Base-by-base conservation (phyloP, 2,329 filamentous ascomycete species). In the Ceratocystiopsis minuta region DNA sequence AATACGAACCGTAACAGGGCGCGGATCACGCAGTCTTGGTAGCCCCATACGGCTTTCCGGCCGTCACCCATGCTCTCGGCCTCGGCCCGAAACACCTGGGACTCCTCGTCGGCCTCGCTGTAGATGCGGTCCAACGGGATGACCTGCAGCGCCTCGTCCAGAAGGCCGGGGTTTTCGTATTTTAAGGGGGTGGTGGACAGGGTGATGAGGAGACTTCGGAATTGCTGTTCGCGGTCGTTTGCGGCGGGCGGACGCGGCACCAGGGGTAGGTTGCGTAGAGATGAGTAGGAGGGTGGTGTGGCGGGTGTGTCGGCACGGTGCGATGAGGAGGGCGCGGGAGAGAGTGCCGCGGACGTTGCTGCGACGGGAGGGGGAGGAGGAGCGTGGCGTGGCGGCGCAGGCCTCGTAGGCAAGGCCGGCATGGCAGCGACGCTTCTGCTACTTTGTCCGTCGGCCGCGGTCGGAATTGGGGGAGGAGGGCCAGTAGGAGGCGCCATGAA, bases 11-110 rank as follows among this genome's bases (percentile, higher is more conserved):
- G 79, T 54, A 96, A 66, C 49, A 96, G 67, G 46, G 88, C 84
- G 50, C 83, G 74, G 54, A 96, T 80, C 43, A 95, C 85, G 58
- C 88, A 98, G 62, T 98, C 90, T 60, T 96, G 88, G 57, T 96
- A 95, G 44, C 87, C 88, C 88, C 88, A 96, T 64, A 86, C 80
- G 2, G 87, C 75, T 57, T 81, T 80, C 50, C 75, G 71, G 43
- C 78, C 82, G 43, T 81, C 75, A 16, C 82, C 83, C 64, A 94
- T 77, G 50, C 85, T 93, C 55, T 81, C 81, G 31, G 88, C 88
- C 59, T 93, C 78, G 32, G 85, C 90, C 54, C 81, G 76, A 51
- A 93, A 67, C 28, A 95, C 78, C 57, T 95, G 85, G 49, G 74
- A 77, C 60, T 96, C 87, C 57, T 96, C 88, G 57, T 96, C 86